phyloP scores from a whole-genome alignment of 768 basidiomycete genomes.

The Trametes cinnabarina region DNA sequence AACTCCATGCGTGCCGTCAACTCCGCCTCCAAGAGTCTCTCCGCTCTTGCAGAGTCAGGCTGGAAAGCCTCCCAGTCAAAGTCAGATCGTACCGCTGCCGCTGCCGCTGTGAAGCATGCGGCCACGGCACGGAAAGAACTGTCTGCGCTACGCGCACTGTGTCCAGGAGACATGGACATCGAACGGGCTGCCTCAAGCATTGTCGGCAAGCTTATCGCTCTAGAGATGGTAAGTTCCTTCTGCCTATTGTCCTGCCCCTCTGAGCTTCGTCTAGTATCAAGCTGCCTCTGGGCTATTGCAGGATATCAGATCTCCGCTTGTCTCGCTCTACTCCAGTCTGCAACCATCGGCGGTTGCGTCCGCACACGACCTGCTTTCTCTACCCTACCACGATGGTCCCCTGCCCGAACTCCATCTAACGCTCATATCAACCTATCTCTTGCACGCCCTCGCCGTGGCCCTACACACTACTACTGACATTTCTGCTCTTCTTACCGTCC shows the following conservation, averaged over 20 bases:
- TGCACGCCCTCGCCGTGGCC: conserved; percentile 49
- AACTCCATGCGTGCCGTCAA: conserved; percentile 66
- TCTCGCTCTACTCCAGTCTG: conserved; percentile 25
- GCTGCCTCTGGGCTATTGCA: conserved; percentile 44
- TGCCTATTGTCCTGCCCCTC: too few relatives aligned
- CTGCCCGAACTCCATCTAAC: conserved; percentile 40
- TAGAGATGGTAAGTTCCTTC: conserved; percentile 79
- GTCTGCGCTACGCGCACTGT: conserved; percentile 42
- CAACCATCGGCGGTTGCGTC: background rate
- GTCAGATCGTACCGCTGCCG: conserved; percentile 21
- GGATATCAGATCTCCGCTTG: conserved; percentile 47
- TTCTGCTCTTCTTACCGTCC: conserved; percentile 31
- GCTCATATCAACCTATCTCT: conserved; percentile 59
- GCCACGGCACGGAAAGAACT: conserved; percentile 47
- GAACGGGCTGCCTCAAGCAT: conserved; percentile 73
- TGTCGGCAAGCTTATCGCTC: conserved; percentile 58
- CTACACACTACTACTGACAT: conserved; percentile 26
- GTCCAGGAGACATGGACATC: conserved; percentile 54
- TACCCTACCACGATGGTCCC: conserved; percentile 40
- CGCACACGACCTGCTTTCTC: conserved; percentile 37
- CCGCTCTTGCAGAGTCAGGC: conserved; percentile 51
- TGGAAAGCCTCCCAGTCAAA: conserved; percentile 48
- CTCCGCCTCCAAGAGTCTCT: conserved; percentile 54
- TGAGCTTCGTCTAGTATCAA: conserved; percentile 50
- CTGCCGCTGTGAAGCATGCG: conserved; percentile 36